Percentiles rank a stretch among this genome's conserved stretches.
These are phyloP conservation scores for Boletus sensibilis DNA, from an alignment of 768 basidiomycete genomes.

Conservation along the genomic window DNA sequence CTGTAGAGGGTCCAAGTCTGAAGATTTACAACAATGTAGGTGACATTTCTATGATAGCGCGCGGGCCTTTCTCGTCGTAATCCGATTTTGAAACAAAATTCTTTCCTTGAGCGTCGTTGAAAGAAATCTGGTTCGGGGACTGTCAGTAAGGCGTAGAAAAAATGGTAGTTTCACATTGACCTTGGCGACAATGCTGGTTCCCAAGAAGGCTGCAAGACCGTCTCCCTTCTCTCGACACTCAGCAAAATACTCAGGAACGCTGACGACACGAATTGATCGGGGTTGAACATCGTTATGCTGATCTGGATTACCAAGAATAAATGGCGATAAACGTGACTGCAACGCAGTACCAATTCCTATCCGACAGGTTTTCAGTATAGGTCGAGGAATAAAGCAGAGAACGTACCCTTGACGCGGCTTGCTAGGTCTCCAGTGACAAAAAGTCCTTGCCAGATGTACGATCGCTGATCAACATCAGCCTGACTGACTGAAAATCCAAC, in stretches of 20 bases:
- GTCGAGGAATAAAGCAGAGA: background rate
- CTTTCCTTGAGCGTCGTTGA: slow-evolving; percentile 63
- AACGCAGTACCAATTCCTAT: slow-evolving; percentile 66
- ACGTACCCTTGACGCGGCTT: slow-evolving; percentile 65
- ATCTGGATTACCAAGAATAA: slow-evolving; percentile 58
- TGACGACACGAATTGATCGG: slow-evolving; percentile 58
- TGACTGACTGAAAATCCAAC: slow-evolving; percentile 61
- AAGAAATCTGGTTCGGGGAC: slow-evolving; percentile 54
- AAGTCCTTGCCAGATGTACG: slow-evolving; percentile 74
- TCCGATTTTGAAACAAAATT: slow-evolving; percentile 80
- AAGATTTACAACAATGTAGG: slow-evolving; percentile 58
- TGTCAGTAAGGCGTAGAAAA: slow-evolving; percentile 1
- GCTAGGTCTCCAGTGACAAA: slow-evolving; percentile 81
- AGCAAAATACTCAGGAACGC: slow-evolving; percentile 85
- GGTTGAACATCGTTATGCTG: slow-evolving; percentile 71
- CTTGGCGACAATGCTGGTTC: slow-evolving; percentile 83
- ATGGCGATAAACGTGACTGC: slow-evolving; percentile 68
- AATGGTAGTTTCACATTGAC: slow-evolving; percentile 36
- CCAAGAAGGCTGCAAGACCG: slow-evolving; percentile 76
- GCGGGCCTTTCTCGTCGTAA: slow-evolving; percentile 71
- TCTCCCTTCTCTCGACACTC: slow-evolving; percentile 88
- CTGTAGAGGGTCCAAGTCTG: background rate
- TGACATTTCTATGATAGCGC: slow-evolving; percentile 73
- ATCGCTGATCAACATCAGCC: slow-evolving; percentile 63
- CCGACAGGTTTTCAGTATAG: background rate